A percentile compares a stretch with the other conserved stretches of the same genome.
Conservation (phyloP, 768 basidiomycete species). For the Dioszegia aurantiaca region DNA sequence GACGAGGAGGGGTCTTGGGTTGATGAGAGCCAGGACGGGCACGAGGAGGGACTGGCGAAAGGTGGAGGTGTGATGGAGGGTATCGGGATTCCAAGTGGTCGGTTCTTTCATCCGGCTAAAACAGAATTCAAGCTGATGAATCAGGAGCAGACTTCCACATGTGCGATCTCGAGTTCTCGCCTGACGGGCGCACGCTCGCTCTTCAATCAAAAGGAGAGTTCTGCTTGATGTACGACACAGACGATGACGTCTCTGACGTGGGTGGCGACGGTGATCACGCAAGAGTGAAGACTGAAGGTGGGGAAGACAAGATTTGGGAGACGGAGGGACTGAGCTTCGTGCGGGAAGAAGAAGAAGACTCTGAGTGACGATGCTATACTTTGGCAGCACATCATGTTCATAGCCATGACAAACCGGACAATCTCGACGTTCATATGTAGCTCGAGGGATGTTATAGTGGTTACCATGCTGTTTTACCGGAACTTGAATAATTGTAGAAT, state of each 20-base stretch:
- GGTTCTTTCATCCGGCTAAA: not conserved
- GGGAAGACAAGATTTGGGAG: constrained; percentile 9
- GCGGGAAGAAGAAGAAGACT: constrained; percentile 33
- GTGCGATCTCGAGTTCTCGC: constrained; percentile 71
- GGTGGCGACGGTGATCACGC: too few species aligned
- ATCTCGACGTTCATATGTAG: constrained; percentile 9
- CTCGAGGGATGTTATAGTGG: not conserved
- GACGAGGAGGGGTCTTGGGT: constrained; percentile 48
- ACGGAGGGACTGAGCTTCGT: constrained; percentile 32
- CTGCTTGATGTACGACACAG: constrained; percentile 56
- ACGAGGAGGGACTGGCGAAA: constrained; percentile 60
- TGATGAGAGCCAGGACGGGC: constrained; percentile 55
- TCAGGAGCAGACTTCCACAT: constrained; percentile 66
- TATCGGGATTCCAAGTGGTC: constrained; percentile 77
- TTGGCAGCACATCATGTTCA: too few species aligned
- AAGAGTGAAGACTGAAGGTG: not conserved
- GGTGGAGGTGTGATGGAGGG: constrained; percentile 68
- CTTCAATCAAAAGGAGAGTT: constrained; percentile 74
- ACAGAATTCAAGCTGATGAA: not conserved
- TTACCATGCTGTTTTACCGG: not conserved
- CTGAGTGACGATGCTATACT: too few species aligned
- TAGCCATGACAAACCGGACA: not conserved
- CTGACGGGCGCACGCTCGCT: constrained; percentile 77
- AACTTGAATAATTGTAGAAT: not conserved
- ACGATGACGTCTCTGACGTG: not conserved